These are phyloP conservation scores for Polytrichum formosum DNA, from an alignment of 225 moss, liverwort and hornwort species.

Conservation along the genomic window DNA sequence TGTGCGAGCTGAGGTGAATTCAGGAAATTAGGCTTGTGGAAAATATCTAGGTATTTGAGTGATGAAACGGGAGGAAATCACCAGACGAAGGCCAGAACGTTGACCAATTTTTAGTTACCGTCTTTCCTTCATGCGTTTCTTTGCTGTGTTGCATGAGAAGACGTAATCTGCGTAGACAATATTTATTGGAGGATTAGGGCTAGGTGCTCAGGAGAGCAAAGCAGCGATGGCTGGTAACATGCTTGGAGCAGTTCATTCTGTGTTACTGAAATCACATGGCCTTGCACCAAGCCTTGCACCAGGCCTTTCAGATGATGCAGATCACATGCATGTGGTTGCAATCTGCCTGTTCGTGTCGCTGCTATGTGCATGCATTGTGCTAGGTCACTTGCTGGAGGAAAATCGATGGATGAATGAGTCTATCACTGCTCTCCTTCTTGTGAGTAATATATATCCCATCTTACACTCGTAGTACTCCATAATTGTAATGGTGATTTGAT, in stretches of 20 bases:
- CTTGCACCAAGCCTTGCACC: constrained; percentile 14
- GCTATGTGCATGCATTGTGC: constrained; percentile 79
- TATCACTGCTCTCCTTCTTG: constrained; percentile 77
- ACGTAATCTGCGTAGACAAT: no score
- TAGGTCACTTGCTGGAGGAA: constrained; percentile 89
- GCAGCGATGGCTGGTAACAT: constrained; percentile 23
- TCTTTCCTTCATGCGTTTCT: no score
- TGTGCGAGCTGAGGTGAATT: no score
- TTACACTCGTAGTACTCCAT: not conserved
- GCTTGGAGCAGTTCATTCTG: constrained; percentile 27
- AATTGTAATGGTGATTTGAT: not conserved
- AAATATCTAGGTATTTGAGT: no score
- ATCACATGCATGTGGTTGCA: constrained; percentile 79
- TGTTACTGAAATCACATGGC: constrained; percentile 19
- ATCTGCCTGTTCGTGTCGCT: constrained; percentile 80
- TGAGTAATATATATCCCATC: constrained; percentile 4
- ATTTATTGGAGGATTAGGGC: not conserved
- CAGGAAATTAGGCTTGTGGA: no score
- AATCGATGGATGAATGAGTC: constrained; percentile 98
- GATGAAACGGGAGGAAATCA: no score
- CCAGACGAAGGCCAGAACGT: no score
- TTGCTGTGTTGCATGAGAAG: no score
- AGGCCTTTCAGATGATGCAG: constrained; percentile 31
- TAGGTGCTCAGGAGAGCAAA: not conserved
- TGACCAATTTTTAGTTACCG: no score